Percentiles rank a stretch among this genome's conserved stretches.
These are phyloP conservation scores for Circinella umbellata DNA, from an alignment of 371 early-diverging fungal species.

Conservation along the genomic window DNA sequence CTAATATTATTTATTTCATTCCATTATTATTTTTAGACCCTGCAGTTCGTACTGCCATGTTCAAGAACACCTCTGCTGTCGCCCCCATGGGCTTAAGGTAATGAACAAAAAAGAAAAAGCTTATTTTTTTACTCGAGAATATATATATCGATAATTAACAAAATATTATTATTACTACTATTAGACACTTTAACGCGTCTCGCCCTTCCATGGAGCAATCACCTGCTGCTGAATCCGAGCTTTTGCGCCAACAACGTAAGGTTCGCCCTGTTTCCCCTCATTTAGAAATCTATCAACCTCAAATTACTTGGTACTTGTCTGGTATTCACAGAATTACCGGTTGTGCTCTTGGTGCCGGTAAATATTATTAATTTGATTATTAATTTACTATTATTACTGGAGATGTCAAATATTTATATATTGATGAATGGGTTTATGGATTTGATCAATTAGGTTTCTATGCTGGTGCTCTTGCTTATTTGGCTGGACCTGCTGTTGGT, in stretches of 20 bases:
- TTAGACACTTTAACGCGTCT: constrained; percentile 50
- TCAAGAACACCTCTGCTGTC: constrained; percentile 40
- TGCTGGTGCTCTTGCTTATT: constrained; percentile 66
- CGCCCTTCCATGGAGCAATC: constrained; percentile 37
- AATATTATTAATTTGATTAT: constrained; percentile 21
- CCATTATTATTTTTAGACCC: constrained; percentile 31
- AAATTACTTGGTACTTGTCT: constrained; percentile 86
- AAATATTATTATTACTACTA: background rate
- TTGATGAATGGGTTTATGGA: background rate
- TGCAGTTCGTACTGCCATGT: constrained; percentile 31
- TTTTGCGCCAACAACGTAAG: constrained; percentile 65
- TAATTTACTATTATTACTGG: background rate
- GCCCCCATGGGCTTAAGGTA: constrained; percentile 48
- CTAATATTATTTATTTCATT: background rate
- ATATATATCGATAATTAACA: background rate
- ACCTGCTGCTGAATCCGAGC: constrained; percentile 55
- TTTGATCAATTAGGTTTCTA: constrained; percentile 60
- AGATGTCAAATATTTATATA: background rate
- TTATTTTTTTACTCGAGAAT: background rate
- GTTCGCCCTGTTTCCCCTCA: constrained; percentile 88
- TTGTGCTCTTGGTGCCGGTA: constrained; percentile 75
- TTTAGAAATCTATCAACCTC: constrained; percentile 87
- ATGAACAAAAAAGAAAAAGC: background rate
- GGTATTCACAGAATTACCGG: constrained; percentile 83
- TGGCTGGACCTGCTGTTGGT: constrained; percentile 61